phyloP scores from a whole-genome alignment of 805 yeast genomes.

The Kazachstania africana region DNA sequence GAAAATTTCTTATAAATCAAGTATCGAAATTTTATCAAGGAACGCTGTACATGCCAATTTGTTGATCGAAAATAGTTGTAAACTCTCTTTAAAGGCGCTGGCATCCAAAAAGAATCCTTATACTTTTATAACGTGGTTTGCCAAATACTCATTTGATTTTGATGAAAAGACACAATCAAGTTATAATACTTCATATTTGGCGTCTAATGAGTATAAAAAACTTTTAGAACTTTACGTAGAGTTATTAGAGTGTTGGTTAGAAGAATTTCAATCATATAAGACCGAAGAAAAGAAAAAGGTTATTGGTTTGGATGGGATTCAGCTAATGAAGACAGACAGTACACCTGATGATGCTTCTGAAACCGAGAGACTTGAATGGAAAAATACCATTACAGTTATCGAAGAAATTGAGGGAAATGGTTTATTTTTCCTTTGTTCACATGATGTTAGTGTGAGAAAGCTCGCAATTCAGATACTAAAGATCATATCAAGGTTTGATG shows the following conservation, averaged over 20 bases:
- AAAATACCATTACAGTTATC: conserved; percentile 67
- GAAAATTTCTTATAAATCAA: conserved; percentile 44
- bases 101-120: conserved; percentile 63
- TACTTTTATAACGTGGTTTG: conserved; percentile 58
- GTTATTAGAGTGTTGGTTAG: conserved; percentile 71
- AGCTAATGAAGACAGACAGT: conserved; percentile 12
- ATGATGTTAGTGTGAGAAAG: conserved; percentile 63
- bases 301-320: conserved; percentile 23
- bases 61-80: conserved; percentile 52
- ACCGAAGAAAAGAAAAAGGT: conserved; percentile 23
- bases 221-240: conserved; percentile 66
- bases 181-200: conserved; percentile 46
- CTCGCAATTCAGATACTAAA: conserved; percentile 65
- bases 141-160: conserved; percentile 68
- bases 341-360: conserved; percentile 17
- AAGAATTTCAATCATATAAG: conserved; percentile 37
- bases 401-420: conserved; percentile 97
- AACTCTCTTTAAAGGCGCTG: conserved; percentile 49
- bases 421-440: conserved; percentile 79
- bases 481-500: conserved; percentile 79
- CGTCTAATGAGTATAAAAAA: conserved; percentile 48
- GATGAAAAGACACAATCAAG: conserved; percentile 52
- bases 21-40: conserved; percentile 66
- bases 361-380: conserved; percentile 64
- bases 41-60: conserved; percentile 61